A percentile compares a stretch with the other conserved stretches of the same genome.
Evolutionary conservation across 192 early-diverging fungal genomes (phyloP).

Genomic region (Glomus cerebriforme): DNA sequence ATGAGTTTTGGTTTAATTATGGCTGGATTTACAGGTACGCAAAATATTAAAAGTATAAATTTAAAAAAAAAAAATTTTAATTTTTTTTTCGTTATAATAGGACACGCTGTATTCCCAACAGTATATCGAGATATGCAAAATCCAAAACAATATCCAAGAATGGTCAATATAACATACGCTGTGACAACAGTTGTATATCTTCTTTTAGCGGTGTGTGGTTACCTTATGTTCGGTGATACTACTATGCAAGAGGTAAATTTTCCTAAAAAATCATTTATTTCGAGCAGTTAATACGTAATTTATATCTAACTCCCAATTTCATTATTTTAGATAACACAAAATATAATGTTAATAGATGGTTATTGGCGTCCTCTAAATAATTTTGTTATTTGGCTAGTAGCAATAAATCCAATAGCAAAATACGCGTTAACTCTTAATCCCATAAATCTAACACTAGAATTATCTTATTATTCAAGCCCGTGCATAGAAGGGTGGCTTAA

Average conservation of each 20-base stretch:
- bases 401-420: conserved; percentile 72
- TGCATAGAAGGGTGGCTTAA: conserved; percentile 35
- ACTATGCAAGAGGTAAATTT: conserved; percentile 56
- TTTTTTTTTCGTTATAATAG: background rate
- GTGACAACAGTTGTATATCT: conserved; percentile 54
- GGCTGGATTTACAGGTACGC: conserved; percentile 53
- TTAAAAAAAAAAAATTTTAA: background rate
- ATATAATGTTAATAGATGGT: conserved; percentile 57
- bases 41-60: background rate
- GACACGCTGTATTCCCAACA: conserved; percentile 69
- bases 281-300: conserved; percentile 2
- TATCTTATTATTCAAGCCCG: conserved; percentile 30
- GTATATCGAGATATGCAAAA: conserved; percentile 68
- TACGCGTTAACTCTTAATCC: conserved; percentile 68
- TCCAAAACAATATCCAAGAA: conserved; percentile 47
- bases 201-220: conserved; percentile 56
- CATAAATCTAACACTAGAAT: conserved; percentile 51
- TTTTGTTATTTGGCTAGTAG: conserved; percentile 62
- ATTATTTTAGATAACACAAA: conserved; percentile 61
- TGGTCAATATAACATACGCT: conserved; percentile 61
- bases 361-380: conserved; percentile 54
- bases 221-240: conserved; percentile 69
- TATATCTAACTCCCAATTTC: conserved; percentile 1
- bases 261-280: background rate
- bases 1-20: conserved; percentile 59